Conservation (phyloP, 768 basidiomycete species). For the Lactarius akahatsu region DNA sequence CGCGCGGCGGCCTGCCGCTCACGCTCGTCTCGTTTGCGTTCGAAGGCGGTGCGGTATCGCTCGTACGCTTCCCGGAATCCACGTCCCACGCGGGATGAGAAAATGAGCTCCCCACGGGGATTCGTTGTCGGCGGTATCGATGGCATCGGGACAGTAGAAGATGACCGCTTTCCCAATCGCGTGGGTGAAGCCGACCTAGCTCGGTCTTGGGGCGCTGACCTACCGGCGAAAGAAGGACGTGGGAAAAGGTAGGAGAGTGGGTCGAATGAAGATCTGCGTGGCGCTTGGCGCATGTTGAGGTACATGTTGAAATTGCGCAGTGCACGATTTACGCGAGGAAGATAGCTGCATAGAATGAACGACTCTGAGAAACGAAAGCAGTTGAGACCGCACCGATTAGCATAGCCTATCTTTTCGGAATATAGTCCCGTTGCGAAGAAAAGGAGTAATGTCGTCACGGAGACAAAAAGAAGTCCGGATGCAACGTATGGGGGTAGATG, state of each 20-base stretch:
- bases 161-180: constrained; percentile 37
- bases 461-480: constrained; percentile 80
- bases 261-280: constrained; percentile 58
- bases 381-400: constrained; percentile 76
- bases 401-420: constrained; percentile 92
- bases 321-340: constrained; percentile 91
- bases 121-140: constrained; percentile 89
- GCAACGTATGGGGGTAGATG: constrained; percentile 71
- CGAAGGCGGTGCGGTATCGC: constrained; percentile 85
- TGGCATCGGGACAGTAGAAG: constrained; percentile 53
- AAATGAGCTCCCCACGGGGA: constrained; percentile 95
- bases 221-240: constrained; percentile 38
- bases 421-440: constrained; percentile 99
- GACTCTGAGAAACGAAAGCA: constrained; percentile 5
- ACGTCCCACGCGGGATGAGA: constrained; percentile 83
- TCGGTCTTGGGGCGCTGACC: constrained; percentile 38
- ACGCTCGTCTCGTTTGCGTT: constrained; percentile 68
- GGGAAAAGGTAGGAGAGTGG: constrained; percentile 61
- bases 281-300: constrained; percentile 85
- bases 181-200: constrained; percentile 42
- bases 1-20: constrained; percentile 41
- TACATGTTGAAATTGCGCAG: constrained; percentile 95
- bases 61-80: constrained; percentile 90
- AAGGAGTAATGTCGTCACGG: constrained; percentile 84
- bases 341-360: constrained; percentile 60